Conservation (phyloP, 345 rosid genomes). For the Camelina neglecta region DNA sequence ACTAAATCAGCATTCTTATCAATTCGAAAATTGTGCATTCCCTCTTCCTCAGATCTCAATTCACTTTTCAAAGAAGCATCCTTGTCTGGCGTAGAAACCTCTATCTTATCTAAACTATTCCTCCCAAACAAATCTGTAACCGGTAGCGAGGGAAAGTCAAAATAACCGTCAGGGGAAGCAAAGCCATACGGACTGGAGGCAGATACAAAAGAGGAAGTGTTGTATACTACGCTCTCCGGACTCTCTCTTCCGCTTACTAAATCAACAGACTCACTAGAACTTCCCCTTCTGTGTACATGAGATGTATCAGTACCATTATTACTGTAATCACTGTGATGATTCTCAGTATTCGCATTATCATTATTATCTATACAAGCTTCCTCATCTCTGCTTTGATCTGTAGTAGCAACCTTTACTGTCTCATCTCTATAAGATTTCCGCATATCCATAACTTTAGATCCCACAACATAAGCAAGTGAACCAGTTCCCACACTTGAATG, state of each 20-base stretch:
- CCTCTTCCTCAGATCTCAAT: constrained; percentile 57
- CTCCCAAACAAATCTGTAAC: constrained; percentile 76
- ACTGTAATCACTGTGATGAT: constrained; percentile 52
- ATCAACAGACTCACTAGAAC: constrained; percentile 65
- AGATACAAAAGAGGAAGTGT: constrained; percentile 56
- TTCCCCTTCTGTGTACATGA: constrained; percentile 54
- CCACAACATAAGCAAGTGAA: constrained; percentile 83
- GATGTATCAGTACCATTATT: constrained; percentile 61
- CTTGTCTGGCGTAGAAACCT: constrained; percentile 46
- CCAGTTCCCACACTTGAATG: constrained; percentile 96
- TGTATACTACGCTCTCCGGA: constrained; percentile 56
- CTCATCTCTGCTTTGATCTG: constrained; percentile 47
- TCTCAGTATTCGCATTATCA: constrained; percentile 50
- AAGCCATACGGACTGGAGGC: constrained; percentile 48
- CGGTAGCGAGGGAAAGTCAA: constrained; percentile 75
- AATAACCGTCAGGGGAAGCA: constrained; percentile 53
- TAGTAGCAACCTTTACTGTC: constrained; percentile 48
- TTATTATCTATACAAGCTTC: constrained; percentile 44
- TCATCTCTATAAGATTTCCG: constrained; percentile 80
- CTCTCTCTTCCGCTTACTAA: constrained; percentile 62
- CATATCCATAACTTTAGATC: constrained; percentile 95
- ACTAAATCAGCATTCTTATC: constrained; percentile 73
- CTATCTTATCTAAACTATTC: constrained; percentile 57
- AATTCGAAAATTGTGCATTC: constrained; percentile 81
- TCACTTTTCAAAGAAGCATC: constrained; percentile 47